Base-by-base conservation (phyloP, 441 rosid genomes). In the Theobroma grandiflorum region DNA sequence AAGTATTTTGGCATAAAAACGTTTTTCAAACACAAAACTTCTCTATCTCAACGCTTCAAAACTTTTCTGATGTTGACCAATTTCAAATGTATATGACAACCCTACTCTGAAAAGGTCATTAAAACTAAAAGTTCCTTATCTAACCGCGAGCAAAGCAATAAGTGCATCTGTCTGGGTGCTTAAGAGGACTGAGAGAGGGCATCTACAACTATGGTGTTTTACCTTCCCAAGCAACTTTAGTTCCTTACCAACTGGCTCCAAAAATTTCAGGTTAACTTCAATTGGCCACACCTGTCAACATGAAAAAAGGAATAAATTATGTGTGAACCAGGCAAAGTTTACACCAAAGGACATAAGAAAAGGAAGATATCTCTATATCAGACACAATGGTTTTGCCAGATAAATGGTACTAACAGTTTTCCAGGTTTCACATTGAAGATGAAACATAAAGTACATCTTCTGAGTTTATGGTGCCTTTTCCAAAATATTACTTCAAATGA, bases 211-310 rank as follows among this genome's bases (percentile, higher is more conserved):
- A 35, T 0, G 4, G 7, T 61, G 4, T 14, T 31, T 79, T 88
- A 96, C 98, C 99, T 92, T 93, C 74, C 98, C 98, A 47, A 96
- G 91, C 77, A 78, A 53, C 89, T 94, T 89, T 66, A 96, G 89
- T 82, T 93, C 97, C 83, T 87, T 88, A 63, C 92, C 95, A 50
- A 92, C 91, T 8, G 97, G 99, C 82, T 96, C 95, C 85, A 94
- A 66, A 79, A 93, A 93, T 84, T 89, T 92, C 69, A 92, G 86
- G 86, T 94, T 85, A 79, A 94, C 91, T 15, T 93, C 91, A 83
- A 93, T 80, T 4, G 99, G 99, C 99, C 98, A 96, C 14, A 94
- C 95, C 98, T 94, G 84, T 77, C 33, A 63, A 80, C 14, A 75
- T 3, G 33, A 72, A 62, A 74, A 64, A 49, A 72, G 6, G 64